Conservation (phyloP, 2,329 filamentous ascomycete species). For the Fusarium graminum region DNA sequence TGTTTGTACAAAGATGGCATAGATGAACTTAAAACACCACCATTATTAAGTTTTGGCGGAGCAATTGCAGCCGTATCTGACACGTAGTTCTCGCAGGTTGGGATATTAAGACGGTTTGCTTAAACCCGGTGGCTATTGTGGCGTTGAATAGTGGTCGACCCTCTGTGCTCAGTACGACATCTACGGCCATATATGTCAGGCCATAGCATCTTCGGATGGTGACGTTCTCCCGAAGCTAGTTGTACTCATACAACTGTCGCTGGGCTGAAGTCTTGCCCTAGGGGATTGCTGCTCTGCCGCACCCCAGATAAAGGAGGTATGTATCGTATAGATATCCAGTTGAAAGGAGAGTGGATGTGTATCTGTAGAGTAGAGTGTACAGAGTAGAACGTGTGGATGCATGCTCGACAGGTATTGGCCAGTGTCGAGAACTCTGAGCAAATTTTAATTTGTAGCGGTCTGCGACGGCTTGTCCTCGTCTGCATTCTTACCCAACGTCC, state of each 20-base stretch:
- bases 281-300: background rate
- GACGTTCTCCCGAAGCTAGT: background rate
- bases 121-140: conserved; percentile 35
- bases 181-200: background rate
- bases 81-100: conserved; percentile 2
- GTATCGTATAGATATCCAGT: background rate
- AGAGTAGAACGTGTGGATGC: conserved; percentile 37
- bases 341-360: background rate
- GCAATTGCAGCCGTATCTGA: conserved; percentile 1
- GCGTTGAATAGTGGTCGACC: conserved; percentile 28
- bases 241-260: background rate
- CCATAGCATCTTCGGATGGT: background rate
- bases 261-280: background rate
- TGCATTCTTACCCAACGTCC: conserved; percentile 24
- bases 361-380: conserved; percentile 15
- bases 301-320: background rate
- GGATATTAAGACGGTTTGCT: conserved; percentile 7
- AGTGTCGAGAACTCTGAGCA: conserved; percentile 18
- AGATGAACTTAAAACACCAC: conserved; percentile 19
- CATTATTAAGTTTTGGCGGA: conserved; percentile 12
- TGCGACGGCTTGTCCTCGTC: conserved; percentile 35
- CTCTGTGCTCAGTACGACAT: conserved; percentile 10
- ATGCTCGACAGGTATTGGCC: conserved; percentile 32
- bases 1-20: conserved; percentile 5
- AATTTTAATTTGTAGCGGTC: conserved; percentile 41